Percentiles rank a stretch among this genome's conserved stretches.
Conservation (phyloP, 768 basidiomycete species). For the Hemileccinum rubropunctum region DNA sequence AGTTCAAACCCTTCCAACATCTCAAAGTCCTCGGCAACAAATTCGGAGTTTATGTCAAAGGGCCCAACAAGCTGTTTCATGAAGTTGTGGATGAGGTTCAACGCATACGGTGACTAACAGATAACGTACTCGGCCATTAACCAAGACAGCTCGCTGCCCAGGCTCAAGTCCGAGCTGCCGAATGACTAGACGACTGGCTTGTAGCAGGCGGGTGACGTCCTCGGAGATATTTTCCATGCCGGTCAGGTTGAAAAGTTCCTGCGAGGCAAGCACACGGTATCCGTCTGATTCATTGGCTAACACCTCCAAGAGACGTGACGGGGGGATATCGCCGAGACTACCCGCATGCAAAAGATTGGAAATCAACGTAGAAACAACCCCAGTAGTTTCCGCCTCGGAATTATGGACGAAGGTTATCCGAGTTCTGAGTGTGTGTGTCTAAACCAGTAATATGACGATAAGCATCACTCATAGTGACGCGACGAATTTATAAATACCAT, state of each 20-base stretch:
- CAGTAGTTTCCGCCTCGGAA: slow-evolving; percentile 34
- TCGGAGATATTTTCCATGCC: slow-evolving; percentile 26
- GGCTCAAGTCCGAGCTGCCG: slow-evolving; percentile 57
- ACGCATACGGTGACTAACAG: not conserved
- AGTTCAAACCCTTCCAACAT: slow-evolving; percentile 74
- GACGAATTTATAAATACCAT: slow-evolving; percentile 45
- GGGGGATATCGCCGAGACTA: slow-evolving; percentile 31
- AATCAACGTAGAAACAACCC: slow-evolving; percentile 43
- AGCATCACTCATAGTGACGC: not conserved
- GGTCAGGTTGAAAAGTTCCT: slow-evolving; percentile 38
- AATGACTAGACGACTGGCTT: slow-evolving; percentile 45
- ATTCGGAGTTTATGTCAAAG: slow-evolving; percentile 48
- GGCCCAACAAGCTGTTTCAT: slow-evolving; percentile 71
- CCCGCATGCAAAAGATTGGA: slow-evolving; percentile 47
- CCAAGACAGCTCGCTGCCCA: slow-evolving; percentile 61
- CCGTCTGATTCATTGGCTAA: slow-evolving; percentile 11
- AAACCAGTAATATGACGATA: not conserved
- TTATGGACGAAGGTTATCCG: slow-evolving; percentile 82
- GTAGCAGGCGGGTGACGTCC: slow-evolving; percentile 36
- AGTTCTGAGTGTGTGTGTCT: slow-evolving; percentile 46
- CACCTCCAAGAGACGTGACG: slow-evolving; percentile 15
- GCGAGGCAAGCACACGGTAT: slow-evolving; percentile 22
- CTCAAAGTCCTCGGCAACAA: slow-evolving; percentile 69
- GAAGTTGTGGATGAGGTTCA: slow-evolving; percentile 4
- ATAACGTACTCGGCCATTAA: slow-evolving; percentile 79